These are phyloP conservation scores for Aureobasidium sp. DNA, from an alignment of 2,329 filamentous ascomycete species.

Conservation along the genomic window DNA sequence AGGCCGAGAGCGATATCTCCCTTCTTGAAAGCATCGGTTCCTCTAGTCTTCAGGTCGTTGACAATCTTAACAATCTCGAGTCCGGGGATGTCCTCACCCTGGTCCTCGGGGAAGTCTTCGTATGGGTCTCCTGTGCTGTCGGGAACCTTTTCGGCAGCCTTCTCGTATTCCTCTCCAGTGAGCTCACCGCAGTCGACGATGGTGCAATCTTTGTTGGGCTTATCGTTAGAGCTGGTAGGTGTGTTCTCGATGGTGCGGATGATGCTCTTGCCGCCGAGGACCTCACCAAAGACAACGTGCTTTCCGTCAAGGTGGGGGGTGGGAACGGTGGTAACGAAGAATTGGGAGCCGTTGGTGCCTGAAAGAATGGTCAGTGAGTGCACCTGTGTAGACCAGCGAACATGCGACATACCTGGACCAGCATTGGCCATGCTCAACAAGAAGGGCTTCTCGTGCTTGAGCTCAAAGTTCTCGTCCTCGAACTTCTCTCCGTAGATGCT, in stretches of 20 bases:
- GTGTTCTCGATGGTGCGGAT: conserved; percentile 86
- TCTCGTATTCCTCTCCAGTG: conserved; percentile 59
- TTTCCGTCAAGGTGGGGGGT: conserved; percentile 93
- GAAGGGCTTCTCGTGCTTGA: conserved; percentile 89
- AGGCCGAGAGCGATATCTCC: conserved; percentile 64
- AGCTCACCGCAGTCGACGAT: conserved; percentile 84
- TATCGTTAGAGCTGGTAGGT: conserved; percentile 66
- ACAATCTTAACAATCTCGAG: conserved; percentile 70
- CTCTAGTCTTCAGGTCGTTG: conserved; percentile 78
- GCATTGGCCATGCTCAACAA: conserved; percentile 97
- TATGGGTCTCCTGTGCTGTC: conserved; percentile 84
- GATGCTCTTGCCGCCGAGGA: conserved; percentile 84
- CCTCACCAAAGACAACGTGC: conserved; percentile 95
- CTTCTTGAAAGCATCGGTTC: conserved; percentile 85
- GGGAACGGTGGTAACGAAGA: conserved; percentile 94
- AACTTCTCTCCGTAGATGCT: conserved; percentile 98
- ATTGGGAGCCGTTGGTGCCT: conserved; percentile 96
- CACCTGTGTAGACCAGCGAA: conserved; percentile 11
- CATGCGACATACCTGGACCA: conserved; percentile 60
- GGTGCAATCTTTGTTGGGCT: conserved; percentile 63
- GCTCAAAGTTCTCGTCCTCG: conserved; percentile 88
- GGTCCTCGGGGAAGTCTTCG: conserved; percentile 93
- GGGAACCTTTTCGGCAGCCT: conserved; percentile 59
- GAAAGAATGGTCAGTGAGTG: conserved; percentile 2
- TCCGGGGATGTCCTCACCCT: conserved; percentile 58